These are phyloP conservation scores for Adenanthera pavonina DNA, from an alignment of 306 rosid species.

Conservation along the genomic window DNA sequence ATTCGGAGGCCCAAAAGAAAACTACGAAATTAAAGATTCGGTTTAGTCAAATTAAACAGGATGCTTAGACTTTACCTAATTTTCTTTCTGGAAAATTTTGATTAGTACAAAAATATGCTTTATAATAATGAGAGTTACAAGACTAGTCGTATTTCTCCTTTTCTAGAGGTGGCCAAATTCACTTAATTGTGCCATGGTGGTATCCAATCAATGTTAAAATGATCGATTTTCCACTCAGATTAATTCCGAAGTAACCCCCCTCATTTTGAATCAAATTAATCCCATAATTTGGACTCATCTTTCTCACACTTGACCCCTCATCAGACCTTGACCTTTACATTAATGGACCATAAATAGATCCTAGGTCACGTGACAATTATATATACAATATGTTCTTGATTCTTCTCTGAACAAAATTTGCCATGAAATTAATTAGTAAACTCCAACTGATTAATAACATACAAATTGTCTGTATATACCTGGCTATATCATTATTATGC, in stretches of 20 bases:
- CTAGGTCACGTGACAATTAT: constrained; percentile 41
- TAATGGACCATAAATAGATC: neutral
- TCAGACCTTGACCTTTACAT: constrained; percentile 42
- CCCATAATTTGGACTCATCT: constrained; percentile 22
- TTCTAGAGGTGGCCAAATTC: constrained; percentile 38
- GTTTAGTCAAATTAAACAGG: neutral
- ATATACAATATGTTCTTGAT: neutral
- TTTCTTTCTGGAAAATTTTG: neutral
- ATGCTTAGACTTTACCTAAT: constrained; percentile 32
- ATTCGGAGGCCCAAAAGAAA: neutral
- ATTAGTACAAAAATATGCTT: constrained; percentile 1
- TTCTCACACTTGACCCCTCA: constrained; percentile 34
- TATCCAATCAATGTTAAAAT: constrained; percentile 12
- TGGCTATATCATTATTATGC: no score
- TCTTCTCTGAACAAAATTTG: constrained; percentile 17
- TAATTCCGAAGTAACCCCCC: neutral
- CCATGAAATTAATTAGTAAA: neutral
- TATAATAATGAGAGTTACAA: constrained; percentile 34
- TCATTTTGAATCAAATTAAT: constrained; percentile 1
- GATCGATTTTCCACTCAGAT: constrained; percentile 8
- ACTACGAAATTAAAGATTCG: constrained; percentile 3
- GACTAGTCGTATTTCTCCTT: constrained; percentile 26
- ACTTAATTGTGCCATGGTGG: constrained; percentile 18
- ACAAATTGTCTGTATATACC: neutral
- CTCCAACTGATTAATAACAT: neutral